Evolutionary conservation across 2,329 filamentous ascomycete genomes (phyloP).

Genomic region (Aspergillus sp.): DNA sequence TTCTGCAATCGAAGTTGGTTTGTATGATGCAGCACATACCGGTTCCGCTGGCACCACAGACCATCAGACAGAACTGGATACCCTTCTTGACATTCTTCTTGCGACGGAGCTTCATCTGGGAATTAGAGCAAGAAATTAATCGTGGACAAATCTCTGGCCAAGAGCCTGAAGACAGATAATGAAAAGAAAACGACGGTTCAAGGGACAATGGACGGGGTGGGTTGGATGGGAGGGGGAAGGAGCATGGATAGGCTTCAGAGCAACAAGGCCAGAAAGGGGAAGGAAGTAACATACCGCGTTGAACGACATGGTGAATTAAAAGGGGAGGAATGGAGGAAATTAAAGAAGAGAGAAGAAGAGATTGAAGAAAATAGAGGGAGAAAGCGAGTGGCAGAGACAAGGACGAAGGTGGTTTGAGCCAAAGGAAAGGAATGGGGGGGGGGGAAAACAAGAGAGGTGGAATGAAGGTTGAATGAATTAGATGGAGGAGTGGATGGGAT

Average conservation of each 20-base stretch:
- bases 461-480: conserved; percentile 14
- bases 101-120: conserved; percentile 89
- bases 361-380: conserved; percentile 20
- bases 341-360: conserved; percentile 24
- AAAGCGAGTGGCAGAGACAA: conserved; percentile 25
- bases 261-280: conserved; percentile 27
- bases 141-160: conserved; percentile 3
- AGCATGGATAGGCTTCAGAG: conserved; percentile 20
- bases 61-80: conserved; percentile 99
- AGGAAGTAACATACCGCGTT: conserved; percentile 52
- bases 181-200: neutral
- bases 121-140: conserved; percentile 19
- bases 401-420: conserved; percentile 16
- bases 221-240: conserved; percentile 9
- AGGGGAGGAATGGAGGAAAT: conserved; percentile 25
- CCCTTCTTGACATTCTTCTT: conserved; percentile 99
- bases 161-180: neutral
- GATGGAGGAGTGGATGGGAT: conserved; percentile 15
- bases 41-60: conserved; percentile 97
- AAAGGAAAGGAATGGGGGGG: conserved; percentile 14
- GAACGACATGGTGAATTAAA: conserved; percentile 52
- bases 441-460: conserved; percentile 3
- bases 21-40: conserved; percentile 59
- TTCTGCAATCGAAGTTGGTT: conserved; percentile 10
- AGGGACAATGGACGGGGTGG: conserved; percentile 24